phyloP scores from a whole-genome alignment of 2,329 filamentous ascomycete genomes.

The Chaetomium sp. region DNA sequence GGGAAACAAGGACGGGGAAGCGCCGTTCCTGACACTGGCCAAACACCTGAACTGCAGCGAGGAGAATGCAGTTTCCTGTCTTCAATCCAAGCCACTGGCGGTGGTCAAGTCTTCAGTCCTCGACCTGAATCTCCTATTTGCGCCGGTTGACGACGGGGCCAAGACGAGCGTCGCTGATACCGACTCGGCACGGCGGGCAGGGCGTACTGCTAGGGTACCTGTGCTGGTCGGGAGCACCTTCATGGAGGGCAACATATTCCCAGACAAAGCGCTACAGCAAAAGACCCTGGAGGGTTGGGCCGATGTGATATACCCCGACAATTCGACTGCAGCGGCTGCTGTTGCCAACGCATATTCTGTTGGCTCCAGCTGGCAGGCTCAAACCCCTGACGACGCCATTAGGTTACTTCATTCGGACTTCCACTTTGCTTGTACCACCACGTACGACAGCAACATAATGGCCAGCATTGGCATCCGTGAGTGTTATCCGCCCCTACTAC shows the following conservation, averaged over 20 bases:
- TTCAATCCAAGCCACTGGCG: not conserved
- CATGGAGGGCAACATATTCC: slow-evolving; percentile 1
- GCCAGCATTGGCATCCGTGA: slow-evolving; percentile 9
- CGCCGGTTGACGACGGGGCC: slow-evolving; percentile 3
- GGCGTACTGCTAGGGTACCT: not conserved
- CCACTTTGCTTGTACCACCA: slow-evolving; percentile 11
- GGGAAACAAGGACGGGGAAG: not conserved
- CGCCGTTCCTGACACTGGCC: not conserved
- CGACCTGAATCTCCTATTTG: not conserved
- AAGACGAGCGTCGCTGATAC: not conserved
- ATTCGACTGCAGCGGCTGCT: not conserved
- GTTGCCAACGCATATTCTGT: not conserved
- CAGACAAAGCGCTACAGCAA: not conserved
- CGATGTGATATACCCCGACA: not conserved
- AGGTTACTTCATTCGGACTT: slow-evolving; percentile 11
- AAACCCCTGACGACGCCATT: not conserved
- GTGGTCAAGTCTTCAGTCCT: not conserved
- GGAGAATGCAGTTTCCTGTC: not conserved
- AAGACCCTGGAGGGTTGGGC: slow-evolving; percentile 1
- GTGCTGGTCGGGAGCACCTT: slow-evolving; percentile 10
- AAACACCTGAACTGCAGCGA: not conserved
- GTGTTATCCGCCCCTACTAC: not conserved
- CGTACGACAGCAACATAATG: slow-evolving; percentile 8
- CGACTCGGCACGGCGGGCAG: slow-evolving; percentile 1
- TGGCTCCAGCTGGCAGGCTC: not conserved